These are phyloP conservation scores for Aspergillus coremiiformis DNA, from an alignment of 495 filamentous ascomycete species.

Conservation along the genomic window DNA sequence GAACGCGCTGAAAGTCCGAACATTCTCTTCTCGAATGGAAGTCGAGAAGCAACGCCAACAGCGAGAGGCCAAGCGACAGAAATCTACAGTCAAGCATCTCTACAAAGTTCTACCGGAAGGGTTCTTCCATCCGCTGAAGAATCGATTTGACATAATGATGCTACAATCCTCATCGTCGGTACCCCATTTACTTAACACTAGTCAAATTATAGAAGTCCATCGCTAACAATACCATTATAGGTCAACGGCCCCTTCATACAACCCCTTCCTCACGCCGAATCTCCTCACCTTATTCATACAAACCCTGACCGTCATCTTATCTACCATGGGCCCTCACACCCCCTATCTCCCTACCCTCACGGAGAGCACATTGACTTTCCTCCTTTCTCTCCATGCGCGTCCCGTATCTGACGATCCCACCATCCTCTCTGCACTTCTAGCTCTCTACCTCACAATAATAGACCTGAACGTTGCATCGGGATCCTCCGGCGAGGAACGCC, in stretches of 20 bases:
- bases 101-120: constrained; percentile 64
- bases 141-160: constrained; percentile 41
- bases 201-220: no score
- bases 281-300: constrained; percentile 45
- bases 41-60: constrained; percentile 56
- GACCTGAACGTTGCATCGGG: constrained; percentile 63
- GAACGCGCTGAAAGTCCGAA: constrained; percentile 74
- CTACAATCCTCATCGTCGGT: constrained; percentile 36
- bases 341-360: constrained; percentile 40
- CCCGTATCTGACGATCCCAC: constrained; percentile 47
- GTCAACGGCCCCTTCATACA: constrained; percentile 31
- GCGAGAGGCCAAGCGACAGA: constrained; percentile 33
- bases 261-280: constrained; percentile 37
- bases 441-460: constrained; percentile 70
- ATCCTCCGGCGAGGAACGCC: constrained; percentile 54
- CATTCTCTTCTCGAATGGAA: constrained; percentile 65
- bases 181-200: no score
- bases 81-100: constrained; percentile 63
- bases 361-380: constrained; percentile 37
- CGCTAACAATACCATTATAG: constrained; percentile 13
- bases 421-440: constrained; percentile 67
- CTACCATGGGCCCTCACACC: constrained; percentile 42
- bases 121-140: constrained; percentile 74
- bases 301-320: constrained; percentile 44
- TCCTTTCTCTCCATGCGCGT: constrained; percentile 37